Conservation (phyloP, 73 alveolate species). For the Halteria grandinella region DNA sequence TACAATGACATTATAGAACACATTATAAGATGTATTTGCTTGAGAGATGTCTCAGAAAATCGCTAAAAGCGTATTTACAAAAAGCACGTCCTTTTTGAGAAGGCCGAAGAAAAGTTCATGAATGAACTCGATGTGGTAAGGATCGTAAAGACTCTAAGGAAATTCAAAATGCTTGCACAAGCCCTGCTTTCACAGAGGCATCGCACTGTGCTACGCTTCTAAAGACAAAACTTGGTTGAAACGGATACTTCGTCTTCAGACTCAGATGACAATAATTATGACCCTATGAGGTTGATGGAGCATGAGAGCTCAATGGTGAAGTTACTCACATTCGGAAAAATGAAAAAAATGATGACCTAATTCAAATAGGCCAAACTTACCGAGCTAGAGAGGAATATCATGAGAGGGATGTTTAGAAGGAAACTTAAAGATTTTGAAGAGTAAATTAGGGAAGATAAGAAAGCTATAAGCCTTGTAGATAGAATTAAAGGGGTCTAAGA, state of each 20-base stretch:
- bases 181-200: conserved; percentile 18
- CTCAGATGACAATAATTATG: conserved; percentile 14
- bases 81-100: conserved; percentile 6
- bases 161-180: conserved; percentile 1
- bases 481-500: too few species aligned
- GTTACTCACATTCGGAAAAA: conserved; percentile 27
- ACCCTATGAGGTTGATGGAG: conserved; percentile 28
- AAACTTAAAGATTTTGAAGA: conserved; percentile 12
- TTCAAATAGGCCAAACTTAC: not conserved
- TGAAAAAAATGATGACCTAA: not conserved
- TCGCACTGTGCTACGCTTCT: conserved; percentile 27
- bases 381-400: conserved; percentile 1
- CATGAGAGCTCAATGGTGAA: conserved; percentile 3
- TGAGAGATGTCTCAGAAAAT: not conserved
- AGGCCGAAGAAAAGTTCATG: conserved; percentile 10
- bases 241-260: conserved; percentile 37
- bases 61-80: not conserved
- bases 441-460: too few species aligned
- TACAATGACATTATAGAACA: not conserved
- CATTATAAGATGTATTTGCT: conserved; percentile 13
- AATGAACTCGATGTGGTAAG: conserved; percentile 28
- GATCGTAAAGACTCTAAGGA: conserved; percentile 26
- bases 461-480: too few species aligned
- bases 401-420: conserved; percentile 30
- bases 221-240: conserved; percentile 18